Evolutionary conservation across 2,329 filamentous ascomycete genomes (phyloP), one percentile per base, ranked within the genome.

Genomic region (Metarhizium brunneum): DNA sequence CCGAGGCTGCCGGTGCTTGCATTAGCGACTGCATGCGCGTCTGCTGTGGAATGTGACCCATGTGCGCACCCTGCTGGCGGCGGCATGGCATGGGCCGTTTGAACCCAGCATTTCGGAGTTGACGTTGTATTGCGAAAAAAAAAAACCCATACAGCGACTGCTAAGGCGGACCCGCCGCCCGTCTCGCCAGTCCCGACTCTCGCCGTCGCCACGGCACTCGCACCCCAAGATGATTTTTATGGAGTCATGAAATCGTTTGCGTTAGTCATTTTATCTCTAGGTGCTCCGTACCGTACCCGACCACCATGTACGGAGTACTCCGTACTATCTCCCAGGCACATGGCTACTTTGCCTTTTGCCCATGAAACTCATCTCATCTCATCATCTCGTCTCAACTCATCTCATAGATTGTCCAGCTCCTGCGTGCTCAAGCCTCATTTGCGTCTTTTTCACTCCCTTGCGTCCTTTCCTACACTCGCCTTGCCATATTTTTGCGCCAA

Each of bases 131-230:
- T 35, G 32, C 32, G 10, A 35, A 35, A 25, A 25, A 25, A 25
- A 25, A 25, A 25, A 25, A 3, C 3, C 25, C 25, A 25, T 25
- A 3, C 25, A 25, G 25, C 50, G 49, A 18, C 55, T 53, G 51
- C 51, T 47, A 56, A 53, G 47, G 51, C 55, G 55, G 55, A 53
- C 55, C 50, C 55, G 47, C 52, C 38, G 38, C 50, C 45, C 35
- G n/a, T 47, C 13, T 20, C 43, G 2, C 43, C 43, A 47, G 43
- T 32, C 30, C 51, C 55, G 51, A 50, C 53, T 54, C 55, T 56
- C 50, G 50, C 50, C 55, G 55, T n/a, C 50, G 36, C 42, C 54
- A 53, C 36, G 47, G 38, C 36, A 29, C 40, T 50, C 38, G 36
- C 25, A 25, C 25, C 25, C 25, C 3, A 4, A 25, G 25, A 11